A percentile compares a stretch with the other conserved stretches of the same genome.
phyloP scores from a whole-genome alignment of 352 stramenopile genomes.

The Pythium scleroteichum region DNA sequence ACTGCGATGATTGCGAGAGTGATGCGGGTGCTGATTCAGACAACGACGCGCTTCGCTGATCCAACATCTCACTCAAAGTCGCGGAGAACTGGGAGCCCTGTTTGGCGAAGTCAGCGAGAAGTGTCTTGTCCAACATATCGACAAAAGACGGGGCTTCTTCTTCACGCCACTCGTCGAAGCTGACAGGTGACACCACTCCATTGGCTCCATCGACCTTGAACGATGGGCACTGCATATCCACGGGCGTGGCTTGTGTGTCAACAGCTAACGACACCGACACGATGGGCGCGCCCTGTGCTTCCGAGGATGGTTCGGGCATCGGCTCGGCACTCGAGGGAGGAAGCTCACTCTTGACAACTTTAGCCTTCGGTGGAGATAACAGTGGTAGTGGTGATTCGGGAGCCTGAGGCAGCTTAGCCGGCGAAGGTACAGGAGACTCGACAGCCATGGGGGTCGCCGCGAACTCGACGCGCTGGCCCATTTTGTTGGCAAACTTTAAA shows the following conservation, averaged over 20 bases:
- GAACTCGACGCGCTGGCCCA: constrained; percentile 59
- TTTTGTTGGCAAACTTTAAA: constrained; percentile 61
- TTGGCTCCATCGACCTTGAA: constrained; percentile 14
- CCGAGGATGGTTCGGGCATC: neutral
- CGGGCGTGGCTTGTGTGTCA: constrained; percentile 5
- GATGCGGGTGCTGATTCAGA: constrained; percentile 4
- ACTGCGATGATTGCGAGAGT: constrained; percentile 9
- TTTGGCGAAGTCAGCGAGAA: constrained; percentile 49
- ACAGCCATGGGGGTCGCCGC: constrained; percentile 16
- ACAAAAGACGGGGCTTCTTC: constrained; percentile 32
- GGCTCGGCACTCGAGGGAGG: neutral
- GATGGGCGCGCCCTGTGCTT: neutral
- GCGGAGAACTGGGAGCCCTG: constrained; percentile 30
- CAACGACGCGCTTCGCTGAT: neutral
- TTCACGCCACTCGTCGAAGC: constrained; percentile 67
- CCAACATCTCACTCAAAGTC: constrained; percentile 22
- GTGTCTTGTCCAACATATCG: constrained; percentile 47
- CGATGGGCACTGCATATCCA: constrained; percentile 8
- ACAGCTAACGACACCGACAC: constrained; percentile 12
- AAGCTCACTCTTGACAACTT: constrained; percentile 11
- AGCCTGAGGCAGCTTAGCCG: constrained; percentile 6
- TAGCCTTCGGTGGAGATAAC: neutral
- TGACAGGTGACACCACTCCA: constrained; percentile 45
- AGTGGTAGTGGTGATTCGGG: neutral
- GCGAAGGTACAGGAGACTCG: constrained; percentile 21